phyloP scores from a whole-genome alignment of 768 basidiomycete genomes.

The Suillus plorans region DNA sequence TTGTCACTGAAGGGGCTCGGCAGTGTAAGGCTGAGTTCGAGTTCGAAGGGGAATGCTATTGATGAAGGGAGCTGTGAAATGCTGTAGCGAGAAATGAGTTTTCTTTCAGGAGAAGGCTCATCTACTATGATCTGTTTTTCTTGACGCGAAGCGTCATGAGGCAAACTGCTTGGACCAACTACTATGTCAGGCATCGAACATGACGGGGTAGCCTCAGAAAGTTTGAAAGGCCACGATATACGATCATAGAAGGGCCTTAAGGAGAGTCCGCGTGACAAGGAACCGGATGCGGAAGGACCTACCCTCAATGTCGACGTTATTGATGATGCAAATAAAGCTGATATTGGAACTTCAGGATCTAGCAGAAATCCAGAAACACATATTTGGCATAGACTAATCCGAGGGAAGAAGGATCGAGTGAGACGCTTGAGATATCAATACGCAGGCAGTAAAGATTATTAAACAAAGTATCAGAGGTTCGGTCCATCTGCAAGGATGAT shows the following conservation, averaged over 20 bases:
- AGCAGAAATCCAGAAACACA: slow-evolving; percentile 86
- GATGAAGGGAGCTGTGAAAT: no score
- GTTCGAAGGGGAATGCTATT: no score
- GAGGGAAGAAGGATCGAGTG: slow-evolving; percentile 53
- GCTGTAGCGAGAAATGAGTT: no score
- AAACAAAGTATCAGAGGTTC: slow-evolving; percentile 82
- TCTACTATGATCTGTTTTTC: not conserved
- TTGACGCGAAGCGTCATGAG: not conserved
- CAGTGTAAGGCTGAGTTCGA: no score
- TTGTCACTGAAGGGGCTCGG: no score
- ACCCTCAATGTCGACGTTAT: slow-evolving; percentile 25
- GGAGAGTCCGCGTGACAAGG: slow-evolving; percentile 45
- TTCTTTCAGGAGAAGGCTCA: no score
- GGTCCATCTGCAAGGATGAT: slow-evolving; percentile 58
- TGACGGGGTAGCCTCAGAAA: slow-evolving; percentile 29
- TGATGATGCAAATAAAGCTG: slow-evolving; percentile 44
- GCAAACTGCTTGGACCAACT: not conserved
- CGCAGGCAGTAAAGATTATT: slow-evolving; percentile 80
- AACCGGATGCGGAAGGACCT: slow-evolving; percentile 25
- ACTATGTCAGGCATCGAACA: slow-evolving; percentile 12
- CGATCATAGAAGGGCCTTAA: slow-evolving; percentile 45
- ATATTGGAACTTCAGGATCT: slow-evolving; percentile 71
- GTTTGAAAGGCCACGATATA: slow-evolving; percentile 54
- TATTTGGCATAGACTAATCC: slow-evolving; percentile 47
- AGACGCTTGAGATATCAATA: slow-evolving; percentile 80